These are phyloP conservation scores for Neurospora pannonica DNA, from an alignment of 495 filamentous ascomycete genomes.

Conservation along the genomic window DNA sequence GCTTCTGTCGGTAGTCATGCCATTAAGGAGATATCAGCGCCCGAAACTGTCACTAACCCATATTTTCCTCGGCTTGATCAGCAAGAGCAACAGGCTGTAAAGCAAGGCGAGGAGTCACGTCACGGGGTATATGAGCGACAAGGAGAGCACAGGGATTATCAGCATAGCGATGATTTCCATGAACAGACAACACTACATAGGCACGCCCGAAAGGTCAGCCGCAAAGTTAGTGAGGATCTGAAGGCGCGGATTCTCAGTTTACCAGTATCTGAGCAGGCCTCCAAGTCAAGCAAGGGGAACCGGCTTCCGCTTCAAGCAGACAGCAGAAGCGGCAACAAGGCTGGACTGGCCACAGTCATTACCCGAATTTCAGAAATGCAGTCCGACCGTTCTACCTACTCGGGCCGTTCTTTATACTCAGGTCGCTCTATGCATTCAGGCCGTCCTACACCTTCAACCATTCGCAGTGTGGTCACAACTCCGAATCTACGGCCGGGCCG, in stretches of 20 bases:
- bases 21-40: not conserved
- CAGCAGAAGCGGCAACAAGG: not conserved
- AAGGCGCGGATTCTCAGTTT: not conserved
- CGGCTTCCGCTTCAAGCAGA: not conserved
- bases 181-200: not conserved
- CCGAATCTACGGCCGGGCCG: not conserved
- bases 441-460: not conserved
- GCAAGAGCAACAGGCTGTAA: not conserved
- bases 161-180: not conserved
- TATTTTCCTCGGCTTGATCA: not conserved
- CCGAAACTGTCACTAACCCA: not conserved
- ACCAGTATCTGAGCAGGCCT: not conserved
- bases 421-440: not conserved
- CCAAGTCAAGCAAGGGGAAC: not conserved
- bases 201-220: not conserved
- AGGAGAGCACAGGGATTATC: not conserved
- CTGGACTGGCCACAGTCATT: not conserved
- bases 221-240: not conserved
- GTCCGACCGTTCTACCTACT: not conserved
- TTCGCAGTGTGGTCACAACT: not conserved
- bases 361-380: not conserved
- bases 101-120: not conserved
- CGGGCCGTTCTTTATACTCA: not conserved
- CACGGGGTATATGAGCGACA: not conserved
- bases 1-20: not conserved